Evolutionary conservation across 352 stramenopile genomes (phyloP), one percentile per base, ranked within the genome.

Genomic region (Globisporangium middletonii): DNA sequence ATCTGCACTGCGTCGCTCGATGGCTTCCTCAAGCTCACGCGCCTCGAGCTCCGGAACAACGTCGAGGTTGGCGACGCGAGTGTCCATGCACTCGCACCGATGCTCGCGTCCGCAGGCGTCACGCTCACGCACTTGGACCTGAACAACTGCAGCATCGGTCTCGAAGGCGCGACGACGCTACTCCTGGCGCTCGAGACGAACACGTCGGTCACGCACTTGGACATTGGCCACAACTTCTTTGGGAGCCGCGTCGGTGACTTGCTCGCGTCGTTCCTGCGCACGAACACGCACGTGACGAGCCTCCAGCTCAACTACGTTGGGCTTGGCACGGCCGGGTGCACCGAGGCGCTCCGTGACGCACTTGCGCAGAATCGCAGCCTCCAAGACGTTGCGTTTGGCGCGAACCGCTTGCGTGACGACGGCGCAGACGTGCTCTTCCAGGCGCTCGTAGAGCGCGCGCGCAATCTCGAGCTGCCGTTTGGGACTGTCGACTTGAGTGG

Each of bases 151-250:
- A 73, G 73, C 53, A 76, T 91, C 41, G 71, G 77, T 0, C 59
- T 93, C 3, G 83, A 93, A 57, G 81, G 77, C 19, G 81, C 66
- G 6, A 76, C 64, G 43, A 79, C 67, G 11, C 49, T 93, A 53
- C 52, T 91, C 49, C 71, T 75, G 19, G 83, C 81, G 9, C 66
- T 93, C 35, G 49, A 63, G 6, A 62, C 59, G 5, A 89, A 90
- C 62, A 64, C 62, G 28, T 79, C 70, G 13, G 48, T 93, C 28
- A 75, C 47, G 19, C 65, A 83, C 55, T 64, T 93, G 23, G 77
- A 91, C 53, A 38, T 93, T 35, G 80, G 80, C 41, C 75, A 89
- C 48, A 92, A 92, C 52, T 92, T 91, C 57, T 72, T 90, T 27
- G 79, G 79, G 11, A 73, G 63, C 42, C 65, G 63, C 18, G 78